Percentiles rank a stretch among this genome's conserved stretches.
Conservation (phyloP, 345 rosid species). For the Eucalyptus decipiens region DNA sequence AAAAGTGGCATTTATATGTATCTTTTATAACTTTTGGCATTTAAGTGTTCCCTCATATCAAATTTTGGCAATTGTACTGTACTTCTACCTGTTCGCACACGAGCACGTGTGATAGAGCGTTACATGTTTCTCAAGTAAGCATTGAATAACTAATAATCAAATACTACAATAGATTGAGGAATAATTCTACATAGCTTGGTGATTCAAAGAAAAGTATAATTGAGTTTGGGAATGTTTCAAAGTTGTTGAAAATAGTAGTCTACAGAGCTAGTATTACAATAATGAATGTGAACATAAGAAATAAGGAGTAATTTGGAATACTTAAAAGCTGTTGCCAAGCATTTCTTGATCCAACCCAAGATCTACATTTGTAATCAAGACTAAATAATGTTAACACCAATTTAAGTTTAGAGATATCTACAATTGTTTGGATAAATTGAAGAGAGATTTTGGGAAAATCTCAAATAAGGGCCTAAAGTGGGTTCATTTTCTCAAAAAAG, state of each 20-base stretch:
- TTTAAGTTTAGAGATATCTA: not conserved
- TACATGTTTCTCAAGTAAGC: not conserved
- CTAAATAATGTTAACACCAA: too few species aligned
- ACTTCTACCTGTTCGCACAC: too few species aligned
- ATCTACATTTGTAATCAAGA: not conserved
- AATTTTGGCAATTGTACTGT: too few species aligned
- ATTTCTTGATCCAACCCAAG: not conserved
- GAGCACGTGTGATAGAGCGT: accelerated
- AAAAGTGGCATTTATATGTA: too few species aligned
- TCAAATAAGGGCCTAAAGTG: accelerated
- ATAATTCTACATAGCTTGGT: not conserved
- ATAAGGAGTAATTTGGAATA: not conserved
- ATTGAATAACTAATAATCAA: not conserved
- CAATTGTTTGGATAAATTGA: too few species aligned
- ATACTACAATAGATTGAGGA: not conserved
- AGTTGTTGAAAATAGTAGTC: not conserved
- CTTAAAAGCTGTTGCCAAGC: too few species aligned
- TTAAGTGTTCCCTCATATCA: too few species aligned
- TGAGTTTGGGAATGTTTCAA: not conserved
- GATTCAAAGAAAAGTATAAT: not conserved
- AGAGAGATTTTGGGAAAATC: too few species aligned
- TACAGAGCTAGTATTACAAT: not conserved
- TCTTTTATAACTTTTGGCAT: too few species aligned
- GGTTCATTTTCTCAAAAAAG: too few species aligned
- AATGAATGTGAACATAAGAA: not conserved